A percentile compares a stretch with the other conserved stretches of the same genome.
These are phyloP conservation scores for Apium graveolens DNA, from an alignment of 129 eudicot genomes.

Conservation along the genomic window DNA sequence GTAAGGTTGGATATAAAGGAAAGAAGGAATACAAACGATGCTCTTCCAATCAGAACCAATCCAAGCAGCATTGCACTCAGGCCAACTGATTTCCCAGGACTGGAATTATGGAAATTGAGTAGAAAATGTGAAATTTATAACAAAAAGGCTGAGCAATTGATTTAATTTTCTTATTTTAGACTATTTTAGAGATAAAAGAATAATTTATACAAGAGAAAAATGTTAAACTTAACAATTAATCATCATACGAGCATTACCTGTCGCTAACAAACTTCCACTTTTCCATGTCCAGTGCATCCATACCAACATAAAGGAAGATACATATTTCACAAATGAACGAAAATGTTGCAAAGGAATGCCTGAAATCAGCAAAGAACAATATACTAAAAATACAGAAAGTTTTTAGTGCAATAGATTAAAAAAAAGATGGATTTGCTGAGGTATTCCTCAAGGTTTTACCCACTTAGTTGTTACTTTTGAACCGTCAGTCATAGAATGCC, in stretches of 20 bases:
- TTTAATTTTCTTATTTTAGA: neutral
- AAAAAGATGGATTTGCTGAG: neutral
- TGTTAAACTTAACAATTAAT: neutral
- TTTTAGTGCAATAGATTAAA: neutral
- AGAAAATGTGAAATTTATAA: neutral
- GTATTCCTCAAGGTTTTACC: conserved; percentile 9
- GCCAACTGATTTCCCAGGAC: conserved; percentile 55
- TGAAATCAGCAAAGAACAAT: conserved; percentile 20
- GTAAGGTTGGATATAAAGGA: conserved; percentile 49
- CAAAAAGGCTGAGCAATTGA: neutral
- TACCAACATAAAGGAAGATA: conserved; percentile 89
- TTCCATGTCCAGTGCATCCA: conserved; percentile 84
- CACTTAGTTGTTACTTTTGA: conserved; percentile 77
- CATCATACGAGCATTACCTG: conserved; percentile 29
- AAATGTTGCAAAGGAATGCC: conserved; percentile 77
- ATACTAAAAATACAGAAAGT: conserved; percentile 11
- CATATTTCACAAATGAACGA: conserved; percentile 76
- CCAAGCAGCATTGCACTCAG: conserved; percentile 50
- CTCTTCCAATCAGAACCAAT: conserved; percentile 69
- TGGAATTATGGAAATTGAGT: conserved; percentile 18
- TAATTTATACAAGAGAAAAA: neutral
- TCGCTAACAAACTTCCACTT: conserved; percentile 57
- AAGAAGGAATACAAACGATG: conserved; percentile 60
- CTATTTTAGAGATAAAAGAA: neutral
- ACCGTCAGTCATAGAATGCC: conserved; percentile 67